Evolutionary conservation across 2,329 filamentous ascomycete species (phyloP), one percentile per base, ranked within the genome.

Genomic region (Colletotrichum sp.): DNA sequence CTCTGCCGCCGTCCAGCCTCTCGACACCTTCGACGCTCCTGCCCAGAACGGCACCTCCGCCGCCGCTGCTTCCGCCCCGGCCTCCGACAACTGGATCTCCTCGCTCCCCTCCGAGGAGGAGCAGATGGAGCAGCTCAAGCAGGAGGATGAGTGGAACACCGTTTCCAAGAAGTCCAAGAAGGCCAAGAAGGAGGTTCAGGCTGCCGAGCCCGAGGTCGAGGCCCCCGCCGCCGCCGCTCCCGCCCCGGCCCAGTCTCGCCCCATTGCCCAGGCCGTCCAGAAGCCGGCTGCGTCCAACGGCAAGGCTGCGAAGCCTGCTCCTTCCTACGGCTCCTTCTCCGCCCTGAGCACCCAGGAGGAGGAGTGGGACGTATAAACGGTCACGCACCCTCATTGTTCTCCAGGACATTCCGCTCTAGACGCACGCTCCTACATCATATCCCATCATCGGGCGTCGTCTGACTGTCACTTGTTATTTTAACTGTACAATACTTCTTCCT

Each of bases 61-160:
- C 55, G 78, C 82, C 63, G 75, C 79, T 65, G 83, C 84, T 72
- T 78, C 83, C 22, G 78, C 81, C 26, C 83, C 85, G 78, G 81
- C 83, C 26, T 62, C 74, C 39, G 85, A 86, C 57, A 86, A 84
- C 76, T 91, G 89, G 89, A 85, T 88, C 32, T 85, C 89, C 7
- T 85, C 88, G 12, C 84, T 91, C 2, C 90, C 90, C 5, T 92
- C 91, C 0, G 91, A 93, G 82, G 91, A 93, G 82, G 90, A 92
- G 83, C 91, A 93, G 84, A 85, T 92, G 79, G 88, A 92, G 84
- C 85, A 90, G 81, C 86, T 92, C 71, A 89, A 89, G 79, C 85
- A 85, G 24, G 86, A 89, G 32, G 87, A 89, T 64, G 88, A 92
- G 78, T 93, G 92, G 92, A 92, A 86, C 82, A 92, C 91, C 36